A percentile compares a stretch with the other conserved stretches of the same genome.
Evolutionary conservation across 495 filamentous ascomycete genomes (phyloP).

Genomic region (Choiromyces venosus): DNA sequence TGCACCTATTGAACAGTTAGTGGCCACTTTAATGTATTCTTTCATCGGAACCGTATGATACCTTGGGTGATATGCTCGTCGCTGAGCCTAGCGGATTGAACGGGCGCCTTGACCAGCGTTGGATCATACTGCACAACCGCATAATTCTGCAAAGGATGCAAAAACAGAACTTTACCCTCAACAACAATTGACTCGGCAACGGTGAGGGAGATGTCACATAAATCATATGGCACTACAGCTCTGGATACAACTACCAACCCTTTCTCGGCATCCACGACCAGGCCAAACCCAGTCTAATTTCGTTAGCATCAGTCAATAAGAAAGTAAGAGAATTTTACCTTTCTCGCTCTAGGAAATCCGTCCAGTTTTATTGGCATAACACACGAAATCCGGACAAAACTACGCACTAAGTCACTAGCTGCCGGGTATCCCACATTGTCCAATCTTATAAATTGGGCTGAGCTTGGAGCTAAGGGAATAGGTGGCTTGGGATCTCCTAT

Average conservation of each 20-base stretch:
- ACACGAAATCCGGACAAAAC: slow-evolving; percentile 88
- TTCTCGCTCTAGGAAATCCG: slow-evolving; percentile 84
- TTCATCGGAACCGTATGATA: neutral
- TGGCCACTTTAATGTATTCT: neutral
- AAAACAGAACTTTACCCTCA: slow-evolving; percentile 86
- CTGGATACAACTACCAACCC: slow-evolving; percentile 88
- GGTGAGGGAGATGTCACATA: slow-evolving; percentile 91
- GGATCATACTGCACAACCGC: slow-evolving; percentile 93
- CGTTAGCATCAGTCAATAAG: slow-evolving; percentile 80
- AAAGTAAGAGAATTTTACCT: slow-evolving; percentile 81
- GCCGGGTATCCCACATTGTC: slow-evolving; percentile 84
- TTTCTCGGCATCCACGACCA: slow-evolving; percentile 93
- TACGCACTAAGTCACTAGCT: slow-evolving; percentile 83
- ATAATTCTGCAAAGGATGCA: slow-evolving; percentile 98
- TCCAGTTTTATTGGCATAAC: slow-evolving; percentile 93
- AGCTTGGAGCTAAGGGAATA: slow-evolving; percentile 61
- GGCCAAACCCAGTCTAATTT: slow-evolving; percentile 87
- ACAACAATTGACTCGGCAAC: slow-evolving; percentile 95
- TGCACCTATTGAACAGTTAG: slow-evolving; percentile 48
- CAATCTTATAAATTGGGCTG: slow-evolving; percentile 82
- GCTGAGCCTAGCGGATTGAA: slow-evolving; percentile 80
- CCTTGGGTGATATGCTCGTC: slow-evolving; percentile 76
- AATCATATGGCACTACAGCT: slow-evolving; percentile 89
- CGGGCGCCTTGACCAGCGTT: slow-evolving; percentile 81
- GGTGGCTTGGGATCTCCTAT: slow-evolving; percentile 74